Base-by-base conservation (phyloP, 2,329 filamentous ascomycete species). In the Aspergillus pseudotamarii region DNA sequence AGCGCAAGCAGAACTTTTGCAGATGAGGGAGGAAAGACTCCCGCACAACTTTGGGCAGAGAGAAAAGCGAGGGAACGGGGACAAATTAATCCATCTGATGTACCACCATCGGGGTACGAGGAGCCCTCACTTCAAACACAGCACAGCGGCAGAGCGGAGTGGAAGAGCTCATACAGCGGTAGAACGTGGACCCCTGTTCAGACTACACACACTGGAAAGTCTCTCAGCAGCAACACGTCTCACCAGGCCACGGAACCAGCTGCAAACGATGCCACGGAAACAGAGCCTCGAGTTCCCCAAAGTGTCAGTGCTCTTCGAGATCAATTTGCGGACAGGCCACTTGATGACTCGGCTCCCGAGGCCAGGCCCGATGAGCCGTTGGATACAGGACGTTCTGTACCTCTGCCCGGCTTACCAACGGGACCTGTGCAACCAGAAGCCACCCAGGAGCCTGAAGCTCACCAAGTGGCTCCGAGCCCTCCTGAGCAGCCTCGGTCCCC, bases 11-110 rank as follows among this genome's bases (percentile, higher is more conserved):
- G 93, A 73, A 97, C 93, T 0, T 99, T 98, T 82, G 95, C 95
- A 19, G 94, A 97, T 69, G 84, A 96, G 77, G 94, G 91, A 66
- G 95, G 95, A 66, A 99, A 98, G 83, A 98, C 95, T 6, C 95
- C 95, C 8, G 94, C 95, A 34, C 95, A 99, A 78, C 81, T 97
- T 41, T 99, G 95, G 95, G 94, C 94, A 0, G 95, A 99, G 83
- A 96, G 94, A 83, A 98, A 98, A 83, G 94, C 92, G 43, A 89
- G 89, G 64, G 89, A 95, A 76, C 85, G 89, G 62, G 88, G 86
- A 26, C 69, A 77, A 78, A 81, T 76, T 57, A 81, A 85, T 57
- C 80, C 82, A 32, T 77, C 83, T 57, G 76, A 82, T 23, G 74
- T 85, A 50, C 73, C 77, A 54, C 64, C 80, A 58, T 75, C 82